Base-by-base conservation (phyloP, 305 asterid genomes). In the Plantago rigida region DNA sequence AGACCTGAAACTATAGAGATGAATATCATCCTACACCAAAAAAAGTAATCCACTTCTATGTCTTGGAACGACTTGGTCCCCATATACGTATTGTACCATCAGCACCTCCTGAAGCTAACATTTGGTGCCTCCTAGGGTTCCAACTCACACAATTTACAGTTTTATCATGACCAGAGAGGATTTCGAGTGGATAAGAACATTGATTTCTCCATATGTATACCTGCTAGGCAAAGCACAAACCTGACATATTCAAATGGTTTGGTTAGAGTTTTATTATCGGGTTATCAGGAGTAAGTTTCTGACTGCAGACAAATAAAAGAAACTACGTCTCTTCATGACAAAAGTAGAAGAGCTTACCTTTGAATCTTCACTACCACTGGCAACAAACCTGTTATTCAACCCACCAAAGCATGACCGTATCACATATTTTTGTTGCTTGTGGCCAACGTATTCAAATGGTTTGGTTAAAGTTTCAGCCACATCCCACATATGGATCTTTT, bases 351-450 rank as follows among this genome's bases (percentile, higher is more conserved):
- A 53, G 36, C n/a, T 28, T 80, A 90, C 97, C 95, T 84, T 77
- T 60, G 89, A 82, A 78, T 90, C 94, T 77, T 87, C 97, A 68
- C 97, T 90, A 24, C 97, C 96, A 71, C 95, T 90, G 65, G 96
- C 95, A 48, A 90, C 82, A 63, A 87, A 83, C 77, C 73, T 71
- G 73, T 84, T 68, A 59, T 82, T 79, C 71, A 81, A 73, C 47
- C 96, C 97, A 47, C 97, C 96, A 72, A 87, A 87, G 85, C 97
- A 90, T 62, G 97, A 90, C 17, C 97, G 80, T 59, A 90, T 90
- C 62, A 90, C 96, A 24, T 87, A 90, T 65, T 81, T 79, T 34
- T 79, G 81, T 63, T 87, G 97, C 80, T 17, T 77, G 75, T 90
- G 97, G 70, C 97, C 96, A 15, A 64, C 69, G 73, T 75, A 90